phyloP scores from a whole-genome alignment of 1,284 basidiomycete species.

The Athelia sp. region DNA sequence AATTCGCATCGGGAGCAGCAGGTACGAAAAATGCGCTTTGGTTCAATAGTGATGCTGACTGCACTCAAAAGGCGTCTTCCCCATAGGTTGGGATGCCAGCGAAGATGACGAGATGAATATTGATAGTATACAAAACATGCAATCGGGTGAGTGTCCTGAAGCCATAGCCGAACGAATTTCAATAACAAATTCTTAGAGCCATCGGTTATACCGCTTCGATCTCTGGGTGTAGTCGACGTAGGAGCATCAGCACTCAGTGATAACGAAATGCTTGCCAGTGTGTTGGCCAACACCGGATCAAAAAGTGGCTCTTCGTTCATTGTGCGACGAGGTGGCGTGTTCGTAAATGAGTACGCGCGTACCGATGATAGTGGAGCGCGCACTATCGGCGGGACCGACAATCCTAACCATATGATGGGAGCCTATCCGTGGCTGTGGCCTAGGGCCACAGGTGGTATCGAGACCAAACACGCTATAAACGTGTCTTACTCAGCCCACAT shows the following conservation, averaged over 20 bases:
- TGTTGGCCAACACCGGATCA: constrained; percentile 9
- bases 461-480: background rate
- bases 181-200: too few relatives aligned
- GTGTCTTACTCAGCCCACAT: background rate
- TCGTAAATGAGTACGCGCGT: constrained; percentile 19
- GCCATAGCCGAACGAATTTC: too few relatives aligned
- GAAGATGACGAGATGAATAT: too few relatives aligned
- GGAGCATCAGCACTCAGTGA: constrained; percentile 11
- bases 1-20: background rate
- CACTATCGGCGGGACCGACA: constrained; percentile 9
- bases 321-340: constrained; percentile 13
- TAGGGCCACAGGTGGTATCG: background rate
- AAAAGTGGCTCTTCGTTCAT: constrained; percentile 6
- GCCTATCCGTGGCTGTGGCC: constrained; percentile 33
- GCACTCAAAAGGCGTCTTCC: too few relatives aligned
- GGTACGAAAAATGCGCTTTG: too few relatives aligned
- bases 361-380: constrained; percentile 7
- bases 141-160: too few relatives aligned
- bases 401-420: constrained; percentile 17
- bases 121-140: too few relatives aligned
- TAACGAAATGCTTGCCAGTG: constrained; percentile 15
- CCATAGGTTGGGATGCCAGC: too few relatives aligned
- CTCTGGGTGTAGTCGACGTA: constrained; percentile 15
- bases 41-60: too few relatives aligned
- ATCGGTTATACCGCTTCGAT: constrained; percentile 8